Evolutionary conservation across 495 filamentous ascomycete genomes (phyloP), one percentile per base, ranked within the genome.

Genomic region (Bacidia gigantensis): DNA sequence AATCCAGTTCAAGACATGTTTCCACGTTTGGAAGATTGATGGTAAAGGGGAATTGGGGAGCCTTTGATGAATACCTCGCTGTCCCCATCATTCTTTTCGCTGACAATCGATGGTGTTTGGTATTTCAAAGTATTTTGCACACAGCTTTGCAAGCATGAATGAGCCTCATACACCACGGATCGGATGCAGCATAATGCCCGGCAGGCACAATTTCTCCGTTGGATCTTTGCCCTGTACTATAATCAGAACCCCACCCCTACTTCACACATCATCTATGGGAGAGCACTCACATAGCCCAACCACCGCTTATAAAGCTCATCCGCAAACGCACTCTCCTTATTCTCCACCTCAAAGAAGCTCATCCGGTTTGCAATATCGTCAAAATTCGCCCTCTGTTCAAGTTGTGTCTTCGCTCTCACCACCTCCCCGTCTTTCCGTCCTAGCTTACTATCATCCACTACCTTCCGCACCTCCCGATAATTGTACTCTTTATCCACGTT

Each of bases 401-500:
- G 29, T 35, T 5, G 29, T 14, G 29, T 35, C 29, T 35, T 35
- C 29, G 29, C 7, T 14, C 14, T 5, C 29, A 7, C 14, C 29
- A 7, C 29, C 29, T 5, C 29, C 29, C 14, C 29, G 29, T 14
- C 41, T 44, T 5, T 44, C 20, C 9, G 7, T 44, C 20, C 41
- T 22, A 44, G 29, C 14, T 35, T 48, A n/a, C 25, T 22, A 32
- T 45, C 18, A 11, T 22, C 24, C 44, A 53, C 26, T 29, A 42
- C 61, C 49, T 25, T 74, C 69, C 18, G 69, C 60, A 46, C 68
- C 65, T 44, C 54, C 51, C 73, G 71, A 0, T 77, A 70, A 52
- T 88, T 87, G 65, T 84, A 83, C 59, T 75, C 77, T 46, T 64
- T 69, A 10, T 77, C 72, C 38, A 82, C 60, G 53, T 75, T 74